A percentile compares a stretch with the other conserved stretches of the same genome.
These are phyloP conservation scores for Albifimbria verrucaria DNA, from an alignment of 2,329 filamentous ascomycete genomes.

Conservation along the genomic window DNA sequence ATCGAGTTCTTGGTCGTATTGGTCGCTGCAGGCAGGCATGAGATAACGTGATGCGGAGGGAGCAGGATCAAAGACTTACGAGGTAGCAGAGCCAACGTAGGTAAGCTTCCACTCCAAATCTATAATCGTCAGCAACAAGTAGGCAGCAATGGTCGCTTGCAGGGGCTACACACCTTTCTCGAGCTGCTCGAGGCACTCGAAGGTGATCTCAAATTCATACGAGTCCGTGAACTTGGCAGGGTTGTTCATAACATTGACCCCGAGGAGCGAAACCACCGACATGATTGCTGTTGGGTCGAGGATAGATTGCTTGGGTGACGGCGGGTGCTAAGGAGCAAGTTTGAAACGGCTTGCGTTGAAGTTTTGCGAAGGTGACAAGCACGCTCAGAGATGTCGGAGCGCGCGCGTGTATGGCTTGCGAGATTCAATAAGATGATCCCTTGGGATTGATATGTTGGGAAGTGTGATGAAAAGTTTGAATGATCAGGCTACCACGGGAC, in stretches of 20 bases:
- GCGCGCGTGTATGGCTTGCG: no score
- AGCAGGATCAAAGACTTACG: slow-evolving; percentile 53
- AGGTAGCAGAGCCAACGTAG: slow-evolving; percentile 97
- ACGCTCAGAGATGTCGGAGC: no score
- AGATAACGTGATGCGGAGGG: slow-evolving; percentile 12
- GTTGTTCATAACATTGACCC: slow-evolving; percentile 96
- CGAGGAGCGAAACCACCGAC: slow-evolving; percentile 95
- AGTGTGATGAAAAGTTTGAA: no score
- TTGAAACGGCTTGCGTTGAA: no score
- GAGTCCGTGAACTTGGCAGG: slow-evolving; percentile 88
- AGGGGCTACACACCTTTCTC: slow-evolving; percentile 71
- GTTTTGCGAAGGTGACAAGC: no score
- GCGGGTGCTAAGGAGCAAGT: no score
- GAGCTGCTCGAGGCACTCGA: slow-evolving; percentile 91
- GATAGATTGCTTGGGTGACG: no score
- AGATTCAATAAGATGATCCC: no score
- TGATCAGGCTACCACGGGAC: no score
- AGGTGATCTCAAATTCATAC: slow-evolving; percentile 98
- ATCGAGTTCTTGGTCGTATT: slow-evolving; percentile 98
- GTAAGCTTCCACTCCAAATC: slow-evolving; percentile 99
- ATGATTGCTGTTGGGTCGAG: slow-evolving; percentile 43
- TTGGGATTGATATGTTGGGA: no score
- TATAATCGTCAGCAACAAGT: slow-evolving; percentile 33
- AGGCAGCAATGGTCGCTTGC: no score
- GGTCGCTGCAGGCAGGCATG: slow-evolving; percentile 58